Base-by-base conservation (phyloP, 1,284 basidiomycete species). In the Pyrrhoderma noxium region DNA sequence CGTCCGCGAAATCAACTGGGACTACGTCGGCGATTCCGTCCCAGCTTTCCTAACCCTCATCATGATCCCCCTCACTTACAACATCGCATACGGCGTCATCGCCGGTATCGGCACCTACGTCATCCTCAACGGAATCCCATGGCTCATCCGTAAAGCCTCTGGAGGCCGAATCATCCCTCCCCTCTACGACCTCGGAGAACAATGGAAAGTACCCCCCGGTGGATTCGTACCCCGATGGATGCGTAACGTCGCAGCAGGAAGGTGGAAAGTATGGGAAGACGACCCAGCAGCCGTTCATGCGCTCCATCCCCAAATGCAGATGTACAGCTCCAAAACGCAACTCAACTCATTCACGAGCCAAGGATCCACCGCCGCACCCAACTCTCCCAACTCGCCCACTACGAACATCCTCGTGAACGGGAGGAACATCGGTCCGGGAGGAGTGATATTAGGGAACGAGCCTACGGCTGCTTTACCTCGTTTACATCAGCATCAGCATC, bases 61-160 rank as follows among this genome's bases (percentile, higher is more conserved):
- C 46, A 73, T 88, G 53, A 91, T 91, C 59, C 89, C 79, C 55
- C 66, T 90, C 51, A 81, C 85, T 8, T 89, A 82, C 75, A 86
- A 88, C 74, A 92, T 93, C 63, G 88, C 90, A 25, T 93, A 93
- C 65, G 91, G 90, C 59, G 82, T 93, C 62, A 92, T 93, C 56
- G 84, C 84, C 0, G 90, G 89, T 46, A 74, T 93, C 55, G 52
- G 75, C 47, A 77, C 80, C 18, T 91, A 89, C 66, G 62, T 89
- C 48, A 59, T 89, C 45, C 70, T 93, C 57, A 92, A 93, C 65
- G 82, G 82, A 41, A 69, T 83, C 41, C 80, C 88, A 3, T 74
- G 76, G 62, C 38, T 76, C n/a, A 40, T 89, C 53, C 74, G 70
- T 58, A 79, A 75, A 59, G 56, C 76, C 25, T 69, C 76, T 1